phyloP scores from a whole-genome alignment of 2,329 filamentous ascomycete genomes.

The Pseudogymnoascus sp. region DNA sequence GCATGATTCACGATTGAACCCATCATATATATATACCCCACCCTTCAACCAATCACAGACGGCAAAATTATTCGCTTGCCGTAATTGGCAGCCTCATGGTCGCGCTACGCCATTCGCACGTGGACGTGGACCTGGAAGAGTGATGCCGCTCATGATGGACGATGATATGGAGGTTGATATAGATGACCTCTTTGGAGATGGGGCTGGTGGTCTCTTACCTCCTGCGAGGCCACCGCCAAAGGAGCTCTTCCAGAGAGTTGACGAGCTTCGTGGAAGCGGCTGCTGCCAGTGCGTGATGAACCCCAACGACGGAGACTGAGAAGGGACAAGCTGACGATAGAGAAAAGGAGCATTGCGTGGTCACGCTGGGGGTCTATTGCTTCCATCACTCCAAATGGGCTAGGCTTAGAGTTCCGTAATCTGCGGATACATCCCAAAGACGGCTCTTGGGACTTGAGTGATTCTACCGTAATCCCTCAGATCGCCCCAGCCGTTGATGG shows the following conservation, averaged over 20 bases:
- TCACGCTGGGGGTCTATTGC: slow-evolving; percentile 82
- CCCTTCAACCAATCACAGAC: neutral
- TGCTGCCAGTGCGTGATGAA: slow-evolving; percentile 65
- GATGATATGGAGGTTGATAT: slow-evolving; percentile 53
- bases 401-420: slow-evolving; percentile 62
- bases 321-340: neutral
- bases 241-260: slow-evolving; percentile 62
- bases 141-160: slow-evolving; percentile 47
- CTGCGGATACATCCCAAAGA: slow-evolving; percentile 60
- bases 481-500: slow-evolving; percentile 54
- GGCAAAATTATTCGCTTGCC: neutral
- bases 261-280: slow-evolving; percentile 66
- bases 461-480: slow-evolving; percentile 56
- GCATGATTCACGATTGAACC: neutral
- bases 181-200: slow-evolving; percentile 69
- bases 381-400: slow-evolving; percentile 65
- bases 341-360: slow-evolving; percentile 69
- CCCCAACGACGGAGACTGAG: neutral
- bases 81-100: neutral
- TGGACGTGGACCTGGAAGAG: neutral
- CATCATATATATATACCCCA: neutral
- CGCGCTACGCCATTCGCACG: neutral
- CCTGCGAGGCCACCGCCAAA: slow-evolving; percentile 49
- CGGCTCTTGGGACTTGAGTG: slow-evolving; percentile 68
- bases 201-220: slow-evolving; percentile 48